phyloP scores from a whole-genome alignment of 129 eudicot species.

The Calendula officinalis region DNA sequence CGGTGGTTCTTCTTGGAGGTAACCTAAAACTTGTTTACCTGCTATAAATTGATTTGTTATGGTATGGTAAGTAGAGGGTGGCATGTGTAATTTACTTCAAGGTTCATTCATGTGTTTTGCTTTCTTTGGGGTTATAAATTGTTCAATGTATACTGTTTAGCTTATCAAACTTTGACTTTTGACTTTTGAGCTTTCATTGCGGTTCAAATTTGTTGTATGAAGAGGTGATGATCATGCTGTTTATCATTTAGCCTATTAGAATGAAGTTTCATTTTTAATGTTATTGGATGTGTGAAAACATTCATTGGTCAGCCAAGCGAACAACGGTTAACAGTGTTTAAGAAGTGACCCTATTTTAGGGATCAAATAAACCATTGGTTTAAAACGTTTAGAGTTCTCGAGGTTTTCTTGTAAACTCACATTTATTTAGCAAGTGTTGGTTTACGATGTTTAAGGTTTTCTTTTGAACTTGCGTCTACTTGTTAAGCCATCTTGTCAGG shows the following conservation, averaged over 20 bases:
- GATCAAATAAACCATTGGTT: no score
- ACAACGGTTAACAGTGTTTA: no score
- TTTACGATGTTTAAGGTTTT: no score
- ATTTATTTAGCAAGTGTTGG: no score
- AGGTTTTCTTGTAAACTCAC: no score
- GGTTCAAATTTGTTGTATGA: background rate
- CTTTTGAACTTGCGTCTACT: no score
- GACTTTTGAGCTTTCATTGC: background rate
- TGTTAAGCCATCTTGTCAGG: no score
- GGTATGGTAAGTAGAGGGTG: conserved; percentile 13
- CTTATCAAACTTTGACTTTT: conserved; percentile 20
- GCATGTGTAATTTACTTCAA: conserved; percentile 22
- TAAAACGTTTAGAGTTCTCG: no score
- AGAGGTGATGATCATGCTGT: background rate
- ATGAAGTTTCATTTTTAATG: no score
- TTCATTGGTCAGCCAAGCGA: no score
- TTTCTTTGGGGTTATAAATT: conserved; percentile 24
- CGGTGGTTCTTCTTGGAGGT: conserved; percentile 88
- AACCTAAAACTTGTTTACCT: background rate
- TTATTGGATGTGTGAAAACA: no score
- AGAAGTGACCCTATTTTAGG: no score
- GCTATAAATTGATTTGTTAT: background rate
- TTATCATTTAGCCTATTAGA: background rate
- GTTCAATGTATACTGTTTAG: conserved; percentile 26
- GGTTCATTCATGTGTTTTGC: conserved; percentile 22